These are phyloP conservation scores for Talaromyces piceae DNA, from an alignment of 2,329 filamentous ascomycete genomes.

Conservation along the genomic window DNA sequence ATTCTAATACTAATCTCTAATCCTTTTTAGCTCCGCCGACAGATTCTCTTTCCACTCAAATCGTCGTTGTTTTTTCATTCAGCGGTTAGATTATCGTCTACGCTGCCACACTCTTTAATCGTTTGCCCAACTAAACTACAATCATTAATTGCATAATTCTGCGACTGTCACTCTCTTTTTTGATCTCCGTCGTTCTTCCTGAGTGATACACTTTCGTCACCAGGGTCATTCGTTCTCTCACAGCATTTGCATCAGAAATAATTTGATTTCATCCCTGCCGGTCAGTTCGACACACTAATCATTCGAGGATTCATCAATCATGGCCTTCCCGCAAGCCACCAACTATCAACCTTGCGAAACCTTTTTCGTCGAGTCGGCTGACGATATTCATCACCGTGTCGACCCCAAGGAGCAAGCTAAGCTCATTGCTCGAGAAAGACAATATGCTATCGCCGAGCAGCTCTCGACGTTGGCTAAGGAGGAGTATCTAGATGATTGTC, in stretches of 20 bases:
- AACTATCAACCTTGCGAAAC: conserved; percentile 59
- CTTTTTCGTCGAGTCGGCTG: conserved; percentile 58
- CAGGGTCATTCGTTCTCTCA: conserved; percentile 40
- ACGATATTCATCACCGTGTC: conserved; percentile 49
- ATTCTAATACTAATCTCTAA: conserved; percentile 24
- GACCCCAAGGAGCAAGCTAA: conserved; percentile 68
- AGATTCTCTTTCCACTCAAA: conserved; percentile 17
- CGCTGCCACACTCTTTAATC: conserved; percentile 41
- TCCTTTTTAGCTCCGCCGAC: conserved; percentile 25
- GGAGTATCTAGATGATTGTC: conserved; percentile 89
- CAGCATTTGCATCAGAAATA: conserved; percentile 23
- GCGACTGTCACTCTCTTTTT: conserved; percentile 47
- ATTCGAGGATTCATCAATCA: conserved; percentile 28
- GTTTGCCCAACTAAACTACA: conserved; percentile 48
- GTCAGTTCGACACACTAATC: conserved; percentile 15
- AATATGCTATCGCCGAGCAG: conserved; percentile 82
- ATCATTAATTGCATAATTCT: conserved; percentile 43
- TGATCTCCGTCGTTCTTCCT: conserved; percentile 30
- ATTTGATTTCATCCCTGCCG: conserved; percentile 17
- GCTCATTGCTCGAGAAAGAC: conserved; percentile 70
- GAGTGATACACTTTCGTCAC: conserved; percentile 23
- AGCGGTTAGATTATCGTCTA: conserved; percentile 34
- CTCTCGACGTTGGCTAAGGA: conserved; percentile 77
- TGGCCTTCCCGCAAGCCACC: conserved; percentile 49
- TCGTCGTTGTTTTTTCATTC: conserved; percentile 17